A percentile compares a stretch with the other conserved stretches of the same genome.
phyloP scores from a whole-genome alignment of 2,329 filamentous ascomycete genomes.

The Graphiopsis chlorocephala region DNA sequence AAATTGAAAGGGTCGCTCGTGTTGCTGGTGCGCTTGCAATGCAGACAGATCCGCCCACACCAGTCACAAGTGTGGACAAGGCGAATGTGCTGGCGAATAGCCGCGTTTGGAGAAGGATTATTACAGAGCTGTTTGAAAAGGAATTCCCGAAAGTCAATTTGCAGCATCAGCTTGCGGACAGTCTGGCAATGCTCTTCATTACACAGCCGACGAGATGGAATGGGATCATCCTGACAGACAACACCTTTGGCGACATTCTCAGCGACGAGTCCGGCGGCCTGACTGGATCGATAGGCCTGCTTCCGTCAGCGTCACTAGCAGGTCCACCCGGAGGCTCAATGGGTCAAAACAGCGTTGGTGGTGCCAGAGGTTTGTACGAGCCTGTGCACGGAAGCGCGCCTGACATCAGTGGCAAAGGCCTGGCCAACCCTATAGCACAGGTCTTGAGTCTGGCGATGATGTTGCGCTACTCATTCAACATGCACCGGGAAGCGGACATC shows the following conservation, averaged over 20 bases:
- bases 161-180: conserved; percentile 49
- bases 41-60: conserved; percentile 36
- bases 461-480: conserved; percentile 36
- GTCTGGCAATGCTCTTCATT: conserved; percentile 50
- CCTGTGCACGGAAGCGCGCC: conserved; percentile 35
- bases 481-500: conserved; percentile 36
- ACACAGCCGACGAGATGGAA: conserved; percentile 49
- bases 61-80: conserved; percentile 52
- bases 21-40: conserved; percentile 47
- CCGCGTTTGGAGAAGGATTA: conserved; percentile 49
- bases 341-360: conserved; percentile 40
- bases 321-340: conserved; percentile 27
- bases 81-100: conserved; percentile 53
- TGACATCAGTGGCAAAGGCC: conserved; percentile 34
- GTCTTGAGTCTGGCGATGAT: conserved; percentile 36
- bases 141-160: conserved; percentile 47
- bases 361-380: conserved; percentile 37
- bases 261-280: conserved; percentile 49
- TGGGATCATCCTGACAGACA: conserved; percentile 49
- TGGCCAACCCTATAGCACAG: conserved; percentile 34
- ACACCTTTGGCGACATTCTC: conserved; percentile 50
- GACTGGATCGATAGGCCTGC: conserved; percentile 45
- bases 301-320: conserved; percentile 43
- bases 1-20: conserved; percentile 49
- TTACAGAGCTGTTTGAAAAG: conserved; percentile 40